Evolutionary conservation across 148 eudicot species (phyloP).

Genomic region (Chenopodium album): DNA sequence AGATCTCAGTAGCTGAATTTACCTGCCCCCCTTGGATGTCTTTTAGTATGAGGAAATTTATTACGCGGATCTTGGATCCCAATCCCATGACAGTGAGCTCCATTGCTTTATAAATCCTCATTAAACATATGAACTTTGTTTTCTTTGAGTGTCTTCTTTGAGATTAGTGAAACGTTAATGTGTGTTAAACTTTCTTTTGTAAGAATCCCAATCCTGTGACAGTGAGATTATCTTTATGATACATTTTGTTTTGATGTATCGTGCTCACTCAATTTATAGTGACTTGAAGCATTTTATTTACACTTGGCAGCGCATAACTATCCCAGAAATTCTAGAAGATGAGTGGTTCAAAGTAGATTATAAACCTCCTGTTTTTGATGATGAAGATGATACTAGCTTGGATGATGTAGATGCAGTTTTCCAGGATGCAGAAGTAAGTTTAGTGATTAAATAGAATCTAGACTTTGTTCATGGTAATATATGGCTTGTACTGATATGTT

Average conservation of each 20-base stretch:
- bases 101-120: neutral
- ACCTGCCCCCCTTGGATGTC: constrained; percentile 96
- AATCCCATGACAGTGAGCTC: constrained; percentile 71
- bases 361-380: constrained; percentile 73
- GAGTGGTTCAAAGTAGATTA: constrained; percentile 84
- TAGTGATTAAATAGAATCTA: neutral
- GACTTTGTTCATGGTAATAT: neutral
- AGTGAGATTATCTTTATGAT: neutral
- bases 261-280: neutral
- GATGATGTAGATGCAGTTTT: constrained; percentile 98
- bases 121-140: neutral
- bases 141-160: neutral
- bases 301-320: constrained; percentile 69
- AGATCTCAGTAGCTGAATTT: constrained; percentile 90
- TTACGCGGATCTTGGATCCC: constrained; percentile 80
- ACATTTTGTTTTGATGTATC: neutral
- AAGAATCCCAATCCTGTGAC: too few species aligned
- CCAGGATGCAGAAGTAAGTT: constrained; percentile 78
- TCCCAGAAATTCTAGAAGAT: constrained; percentile 71
- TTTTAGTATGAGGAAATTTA: constrained; percentile 74
- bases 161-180: neutral
- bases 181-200: too few species aligned
- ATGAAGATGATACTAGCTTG: constrained; percentile 70
- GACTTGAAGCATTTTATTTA: neutral
- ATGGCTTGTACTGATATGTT: constrained; percentile 2